These are phyloP conservation scores for Suhomyces terraborum DNA, from an alignment of 1,139 yeast species.

Conservation along the genomic window DNA sequence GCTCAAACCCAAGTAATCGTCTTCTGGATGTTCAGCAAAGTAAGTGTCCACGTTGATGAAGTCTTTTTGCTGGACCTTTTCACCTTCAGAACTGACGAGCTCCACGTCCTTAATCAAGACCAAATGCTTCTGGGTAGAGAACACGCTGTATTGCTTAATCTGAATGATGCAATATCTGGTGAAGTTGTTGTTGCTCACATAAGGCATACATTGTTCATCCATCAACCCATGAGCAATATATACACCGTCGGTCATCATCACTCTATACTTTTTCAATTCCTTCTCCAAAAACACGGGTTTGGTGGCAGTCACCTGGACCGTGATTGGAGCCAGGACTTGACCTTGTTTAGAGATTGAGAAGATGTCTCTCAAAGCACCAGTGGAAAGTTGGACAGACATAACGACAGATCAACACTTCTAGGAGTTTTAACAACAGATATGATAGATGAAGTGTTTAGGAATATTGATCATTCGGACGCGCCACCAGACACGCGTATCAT, in stretches of 20 bases:
- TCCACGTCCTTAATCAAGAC: constrained; percentile 55
- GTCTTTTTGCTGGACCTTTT: constrained; percentile 38
- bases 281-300: constrained; percentile 45
- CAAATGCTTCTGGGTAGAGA: constrained; percentile 54
- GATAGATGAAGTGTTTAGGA: background rate
- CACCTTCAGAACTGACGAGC: constrained; percentile 44
- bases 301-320: constrained; percentile 51
- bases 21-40: constrained; percentile 56
- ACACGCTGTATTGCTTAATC: constrained; percentile 48
- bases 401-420: constrained; percentile 1
- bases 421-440: background rate
- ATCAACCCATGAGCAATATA: constrained; percentile 65
- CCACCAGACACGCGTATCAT: constrained; percentile 9
- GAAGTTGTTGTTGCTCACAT: constrained; percentile 50
- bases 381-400: constrained; percentile 14
- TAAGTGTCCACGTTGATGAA: constrained; percentile 53
- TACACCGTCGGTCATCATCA: constrained; percentile 65
- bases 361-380: constrained; percentile 19
- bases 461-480: constrained; percentile 5
- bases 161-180: constrained; percentile 35
- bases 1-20: constrained; percentile 37
- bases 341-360: constrained; percentile 18
- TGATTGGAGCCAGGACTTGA: constrained; percentile 31
- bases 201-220: constrained; percentile 57
- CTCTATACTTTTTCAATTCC: constrained; percentile 51